Percentiles rank a stretch among this genome's conserved stretches.
Conservation (phyloP, 2,329 filamentous ascomycete species). For the Fusarium sarcochroum region DNA sequence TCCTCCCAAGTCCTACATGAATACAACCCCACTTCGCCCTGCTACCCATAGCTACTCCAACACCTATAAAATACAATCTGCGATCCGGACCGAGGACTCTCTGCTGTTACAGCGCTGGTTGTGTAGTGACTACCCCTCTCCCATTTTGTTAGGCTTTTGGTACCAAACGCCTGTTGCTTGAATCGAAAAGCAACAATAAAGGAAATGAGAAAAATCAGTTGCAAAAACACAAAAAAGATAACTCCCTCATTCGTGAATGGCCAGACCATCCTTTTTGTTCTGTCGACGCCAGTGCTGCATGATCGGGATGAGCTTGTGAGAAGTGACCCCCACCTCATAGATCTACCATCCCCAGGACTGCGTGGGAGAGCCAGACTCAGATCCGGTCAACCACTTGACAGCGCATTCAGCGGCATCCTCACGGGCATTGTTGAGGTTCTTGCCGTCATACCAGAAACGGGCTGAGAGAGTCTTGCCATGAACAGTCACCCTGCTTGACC, state of each 20-base stretch:
- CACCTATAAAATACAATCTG: conserved; percentile 24
- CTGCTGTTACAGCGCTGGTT: conserved; percentile 14
- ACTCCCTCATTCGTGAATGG: conserved; percentile 14
- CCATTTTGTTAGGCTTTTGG: conserved; percentile 27
- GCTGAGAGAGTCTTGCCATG: conserved; percentile 75
- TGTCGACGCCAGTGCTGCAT: conserved; percentile 1
- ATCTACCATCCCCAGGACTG: conserved; percentile 46
- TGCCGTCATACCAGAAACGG: conserved; percentile 92
- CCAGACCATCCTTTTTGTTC: neutral
- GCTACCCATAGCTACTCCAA: neutral
- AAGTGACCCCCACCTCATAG: conserved; percentile 7
- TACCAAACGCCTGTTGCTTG: conserved; percentile 44
- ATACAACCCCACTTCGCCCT: conserved; percentile 19
- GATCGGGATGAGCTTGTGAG: conserved; percentile 10
- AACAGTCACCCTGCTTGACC: conserved; percentile 86
- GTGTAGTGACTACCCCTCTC: conserved; percentile 24
- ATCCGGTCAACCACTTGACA: conserved; percentile 67
- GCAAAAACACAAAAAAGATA: conserved; percentile 17
- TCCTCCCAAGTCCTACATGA: conserved; percentile 26
- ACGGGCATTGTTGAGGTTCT: conserved; percentile 87
- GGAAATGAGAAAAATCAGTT: conserved; percentile 13
- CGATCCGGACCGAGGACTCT: neutral
- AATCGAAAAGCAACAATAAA: conserved; percentile 19
- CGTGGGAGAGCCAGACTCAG: conserved; percentile 47
- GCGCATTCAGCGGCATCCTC: conserved; percentile 94